Evolutionary conservation across 768 basidiomycete species (phyloP).

Genomic region (Amanita inopinata): DNA sequence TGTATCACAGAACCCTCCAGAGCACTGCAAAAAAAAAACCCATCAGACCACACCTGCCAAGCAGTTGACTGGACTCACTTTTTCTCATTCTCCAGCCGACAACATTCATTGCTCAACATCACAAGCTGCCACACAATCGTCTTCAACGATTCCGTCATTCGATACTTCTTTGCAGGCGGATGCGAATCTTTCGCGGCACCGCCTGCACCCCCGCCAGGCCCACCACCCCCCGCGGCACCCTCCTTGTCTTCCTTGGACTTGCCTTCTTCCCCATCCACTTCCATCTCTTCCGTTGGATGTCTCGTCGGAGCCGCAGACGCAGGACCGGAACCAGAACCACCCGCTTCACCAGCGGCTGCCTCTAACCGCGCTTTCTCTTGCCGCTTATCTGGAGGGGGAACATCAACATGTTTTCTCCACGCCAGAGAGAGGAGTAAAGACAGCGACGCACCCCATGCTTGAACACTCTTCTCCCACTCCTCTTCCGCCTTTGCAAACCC

Average conservation of each 20-base stretch:
- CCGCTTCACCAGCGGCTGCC: constrained; percentile 18
- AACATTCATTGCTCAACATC: constrained; percentile 74
- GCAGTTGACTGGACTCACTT: constrained; percentile 22
- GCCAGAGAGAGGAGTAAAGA: too few relatives aligned
- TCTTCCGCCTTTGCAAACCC: constrained; percentile 63
- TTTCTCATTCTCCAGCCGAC: constrained; percentile 45
- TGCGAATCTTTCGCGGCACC: constrained; percentile 29
- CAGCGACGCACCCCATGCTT: constrained; percentile 50
- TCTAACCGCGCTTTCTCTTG: constrained; percentile 45
- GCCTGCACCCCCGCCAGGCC: constrained; percentile 15
- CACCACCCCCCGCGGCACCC: constrained; percentile 18
- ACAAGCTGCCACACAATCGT: constrained; percentile 72
- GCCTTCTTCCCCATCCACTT: constrained; percentile 23
- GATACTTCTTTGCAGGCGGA: constrained; percentile 68
- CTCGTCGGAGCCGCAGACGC: constrained; percentile 31
- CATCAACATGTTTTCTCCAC: constrained; percentile 6
- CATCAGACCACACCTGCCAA: constrained; percentile 4
- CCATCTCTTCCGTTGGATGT: constrained; percentile 39
- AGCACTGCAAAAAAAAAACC: constrained; percentile 19
- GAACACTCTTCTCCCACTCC: constrained; percentile 66
- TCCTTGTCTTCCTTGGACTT: constrained; percentile 18
- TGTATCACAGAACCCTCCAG: constrained; percentile 62
- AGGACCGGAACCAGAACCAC: constrained; percentile 19
- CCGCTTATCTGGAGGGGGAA: constrained; percentile 32
- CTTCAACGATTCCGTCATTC: constrained; percentile 77